phyloP scores from a whole-genome alignment of 441 rosid species.

The Rhodomyrtus psidioides region DNA sequence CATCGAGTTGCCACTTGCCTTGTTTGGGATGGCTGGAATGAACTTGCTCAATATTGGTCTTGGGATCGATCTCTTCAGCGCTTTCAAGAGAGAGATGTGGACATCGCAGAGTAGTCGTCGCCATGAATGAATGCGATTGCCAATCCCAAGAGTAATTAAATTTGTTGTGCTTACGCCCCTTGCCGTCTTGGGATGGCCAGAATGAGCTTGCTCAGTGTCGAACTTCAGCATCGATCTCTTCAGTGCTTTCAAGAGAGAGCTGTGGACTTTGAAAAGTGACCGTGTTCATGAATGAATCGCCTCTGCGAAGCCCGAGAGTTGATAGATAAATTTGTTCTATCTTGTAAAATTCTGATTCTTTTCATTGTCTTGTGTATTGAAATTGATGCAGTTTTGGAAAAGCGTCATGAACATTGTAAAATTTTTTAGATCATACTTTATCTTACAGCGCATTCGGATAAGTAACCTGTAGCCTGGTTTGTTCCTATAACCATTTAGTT shows the following conservation, averaged over 20 bases:
- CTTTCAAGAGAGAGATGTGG: slow-evolving; percentile 59
- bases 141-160: neutral
- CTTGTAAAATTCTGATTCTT: neutral
- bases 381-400: neutral
- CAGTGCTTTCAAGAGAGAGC: slow-evolving; percentile 59
- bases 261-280: slow-evolving; percentile 17
- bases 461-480: neutral
- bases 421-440: neutral
- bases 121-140: slow-evolving; percentile 2
- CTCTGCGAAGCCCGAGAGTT: neutral
- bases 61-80: slow-evolving; percentile 64
- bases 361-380: neutral
- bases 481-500: neutral
- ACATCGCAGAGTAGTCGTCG: slow-evolving; percentile 8
- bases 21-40: slow-evolving; percentile 89
- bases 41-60: slow-evolving; percentile 63
- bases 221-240: slow-evolving; percentile 70
- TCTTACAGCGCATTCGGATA: neutral
- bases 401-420: neutral
- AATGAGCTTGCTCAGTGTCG: slow-evolving; percentile 56
- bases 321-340: neutral
- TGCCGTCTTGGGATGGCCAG: slow-evolving; percentile 80
- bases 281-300: neutral
- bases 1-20: slow-evolving; percentile 74
- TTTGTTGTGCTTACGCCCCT: slow-evolving; percentile 31